These are phyloP conservation scores for Chlamydomonas applanata DNA, from an alignment of 139 green algal genomes.

Conservation along the genomic window DNA sequence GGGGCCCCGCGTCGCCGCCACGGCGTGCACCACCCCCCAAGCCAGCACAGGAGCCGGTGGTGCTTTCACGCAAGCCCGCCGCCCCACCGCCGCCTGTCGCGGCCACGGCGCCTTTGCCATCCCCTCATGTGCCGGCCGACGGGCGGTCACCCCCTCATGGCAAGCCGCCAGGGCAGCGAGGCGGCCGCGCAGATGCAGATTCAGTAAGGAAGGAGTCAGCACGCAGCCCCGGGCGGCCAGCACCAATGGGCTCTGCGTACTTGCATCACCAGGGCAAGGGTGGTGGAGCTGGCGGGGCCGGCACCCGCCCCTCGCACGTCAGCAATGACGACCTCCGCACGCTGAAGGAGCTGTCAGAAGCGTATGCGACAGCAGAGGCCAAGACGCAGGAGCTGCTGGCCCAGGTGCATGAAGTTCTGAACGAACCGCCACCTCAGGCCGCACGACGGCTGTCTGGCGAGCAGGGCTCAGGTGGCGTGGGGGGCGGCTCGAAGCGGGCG, in stretches of 20 bases:
- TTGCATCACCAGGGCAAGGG: neutral
- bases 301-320: slow-evolving; percentile 2
- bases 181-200: neutral
- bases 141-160: too few species aligned
- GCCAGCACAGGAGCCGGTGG: too few species aligned
- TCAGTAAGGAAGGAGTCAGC: neutral
- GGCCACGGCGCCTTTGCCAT: too few species aligned
- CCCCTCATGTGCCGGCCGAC: too few species aligned
- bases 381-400: slow-evolving; percentile 32
- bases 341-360: slow-evolving; percentile 29
- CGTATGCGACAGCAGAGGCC: slow-evolving; percentile 21
- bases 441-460: too few species aligned
- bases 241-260: neutral
- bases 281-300: neutral
- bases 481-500: too few species aligned
- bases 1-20: neutral
- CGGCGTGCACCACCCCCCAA: too few species aligned
- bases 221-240: neutral
- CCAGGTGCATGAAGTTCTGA: slow-evolving; percentile 15
- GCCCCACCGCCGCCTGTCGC: too few species aligned
- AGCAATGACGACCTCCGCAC: slow-evolving; percentile 21
- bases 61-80: too few species aligned
- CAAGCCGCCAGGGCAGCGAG: too few species aligned
- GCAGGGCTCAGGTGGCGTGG: too few species aligned
- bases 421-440: too few species aligned